These are phyloP conservation scores for Tagetes erecta DNA, from an alignment of 129 eudicot genomes.

Conservation along the genomic window DNA sequence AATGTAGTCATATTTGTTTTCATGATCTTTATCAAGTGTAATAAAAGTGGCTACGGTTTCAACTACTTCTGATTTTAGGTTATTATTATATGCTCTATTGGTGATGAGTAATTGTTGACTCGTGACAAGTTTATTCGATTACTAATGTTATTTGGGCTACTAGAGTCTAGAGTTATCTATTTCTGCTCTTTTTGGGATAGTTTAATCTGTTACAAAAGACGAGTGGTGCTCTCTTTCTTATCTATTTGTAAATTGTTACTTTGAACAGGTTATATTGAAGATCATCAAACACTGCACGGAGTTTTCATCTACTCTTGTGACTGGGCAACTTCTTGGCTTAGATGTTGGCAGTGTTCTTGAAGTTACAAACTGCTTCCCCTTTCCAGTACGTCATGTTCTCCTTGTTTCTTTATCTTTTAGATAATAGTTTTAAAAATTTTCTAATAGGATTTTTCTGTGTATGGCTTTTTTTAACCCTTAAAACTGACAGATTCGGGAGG, in stretches of 20 bases:
- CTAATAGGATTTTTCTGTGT: background rate
- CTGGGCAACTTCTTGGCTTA: conserved; percentile 94
- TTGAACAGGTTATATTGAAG: conserved; percentile 80
- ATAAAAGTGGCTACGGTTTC: background rate
- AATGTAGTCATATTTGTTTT: background rate
- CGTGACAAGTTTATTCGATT: background rate
- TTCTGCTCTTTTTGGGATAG: background rate
- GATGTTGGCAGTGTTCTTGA: conserved; percentile 99
- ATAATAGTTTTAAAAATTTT: background rate
- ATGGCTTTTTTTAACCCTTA: background rate
- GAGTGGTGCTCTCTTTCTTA: conserved; percentile 6
- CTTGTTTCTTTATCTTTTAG: background rate
- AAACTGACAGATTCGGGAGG: conserved; percentile 66
- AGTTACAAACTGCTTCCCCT: conserved; percentile 98
- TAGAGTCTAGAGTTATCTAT: background rate
- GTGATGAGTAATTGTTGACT: background rate
- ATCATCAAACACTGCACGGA: conserved; percentile 97
- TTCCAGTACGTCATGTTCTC: conserved; percentile 63
- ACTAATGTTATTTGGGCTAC: conserved; percentile 1
- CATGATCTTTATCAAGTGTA: background rate
- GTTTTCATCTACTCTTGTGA: conserved; percentile 84
- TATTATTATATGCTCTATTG: background rate
- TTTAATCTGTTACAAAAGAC: background rate
- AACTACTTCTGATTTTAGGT: background rate
- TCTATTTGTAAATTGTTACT: background rate